Base-by-base conservation (phyloP, 1,284 basidiomycete species). In the Caloboletus inedulis region DNA sequence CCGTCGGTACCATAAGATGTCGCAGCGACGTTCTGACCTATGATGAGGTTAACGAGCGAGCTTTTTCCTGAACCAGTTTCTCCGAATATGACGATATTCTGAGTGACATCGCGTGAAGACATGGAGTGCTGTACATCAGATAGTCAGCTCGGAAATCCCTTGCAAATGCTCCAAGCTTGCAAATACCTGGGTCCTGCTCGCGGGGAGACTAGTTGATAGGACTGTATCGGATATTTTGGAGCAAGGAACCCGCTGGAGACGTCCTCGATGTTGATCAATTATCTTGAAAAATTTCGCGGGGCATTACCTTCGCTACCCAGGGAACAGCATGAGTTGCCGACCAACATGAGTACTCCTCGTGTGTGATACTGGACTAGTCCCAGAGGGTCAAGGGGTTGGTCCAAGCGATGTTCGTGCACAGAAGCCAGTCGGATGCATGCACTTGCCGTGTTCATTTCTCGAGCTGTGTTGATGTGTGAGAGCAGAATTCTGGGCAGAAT, bases 31-130 rank as follows among this genome's bases (percentile, higher is more conserved):
- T 55, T 45, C n/a, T 43, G 33, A 6, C 54, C 61, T 16, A 66
- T 39, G 42, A 70, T 70, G 49, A 66, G 65, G 50, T 66, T 66
- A 14, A 70, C 55, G 33, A 66, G 59, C 8, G 65, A 70, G 43
- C 68, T 70, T 59, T 66, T 66, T 8, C 65, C 71, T 31, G 66
- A 62, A 30, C 69, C 69, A 8, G 70, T 64, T 53, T 72, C 57
- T 36, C 63, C 50, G 29, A 71, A 59, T 49, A 69, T 51, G 52
- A 67, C 54, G 21, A 69, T 51, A 52, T 70, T 58, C 25, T 65
- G 62, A 35, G 43, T 33, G 37, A 44, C 33, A 47, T 52, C 35
- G 43, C 18, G 43, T 35, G 53, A 36, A 43, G 54, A 19, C 65
- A 67, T 64, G 39, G 44, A 21, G 21, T 36, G 16, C 59, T 60